Base-by-base conservation (phyloP, 2,329 filamentous ascomycete species). In the Talaromyces sp. region DNA sequence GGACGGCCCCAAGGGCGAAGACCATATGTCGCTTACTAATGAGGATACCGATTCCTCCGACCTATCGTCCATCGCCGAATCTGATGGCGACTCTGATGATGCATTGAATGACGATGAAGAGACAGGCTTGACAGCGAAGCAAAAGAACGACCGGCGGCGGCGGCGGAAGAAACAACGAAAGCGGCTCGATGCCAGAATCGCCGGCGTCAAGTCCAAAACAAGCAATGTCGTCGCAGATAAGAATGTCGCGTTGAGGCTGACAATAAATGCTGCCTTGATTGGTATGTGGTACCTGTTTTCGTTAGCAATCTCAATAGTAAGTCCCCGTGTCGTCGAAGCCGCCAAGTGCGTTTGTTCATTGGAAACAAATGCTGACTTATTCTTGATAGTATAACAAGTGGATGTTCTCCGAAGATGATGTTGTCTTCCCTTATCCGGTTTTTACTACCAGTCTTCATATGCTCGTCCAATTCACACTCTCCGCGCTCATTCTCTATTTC, bases 371-470 rank as follows among this genome's bases (percentile, higher is more conserved):
- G 9, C 53, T 53, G 29, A 48, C 48, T 12, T 38, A 24, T 21
- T 43, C 58, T 24, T 38, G 11, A 41, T 67, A 94, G 88, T 99
- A 97, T 81, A 99, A 99, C 83, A 97, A 97, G 79, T 97, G 94
- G 94, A 97, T 99, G 93, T 97, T 99, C 77, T 90, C 90, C 69
- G 84, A 88, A 63, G 84, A 88, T 66, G 86, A 89, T 66, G 85
- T 95, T 67, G 88, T 97, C 75, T 99, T 99, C 73, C 88, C 90
- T 56, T 97, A 94, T 70, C 94, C 94, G 43, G 83, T 99, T 55
- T 97, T 97, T 76, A 96, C 92, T 11, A 99, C 94, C 3, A 90
- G 91, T 65, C 81, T 94, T 73, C 94, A 99, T 78, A 97, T 97
- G 92, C 79, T 92, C 24, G 92, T 99, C 55, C 94, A 99, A 73